phyloP scores from a whole-genome alignment of 1,284 basidiomycete species.

The Cyathus pygmaeus region DNA sequence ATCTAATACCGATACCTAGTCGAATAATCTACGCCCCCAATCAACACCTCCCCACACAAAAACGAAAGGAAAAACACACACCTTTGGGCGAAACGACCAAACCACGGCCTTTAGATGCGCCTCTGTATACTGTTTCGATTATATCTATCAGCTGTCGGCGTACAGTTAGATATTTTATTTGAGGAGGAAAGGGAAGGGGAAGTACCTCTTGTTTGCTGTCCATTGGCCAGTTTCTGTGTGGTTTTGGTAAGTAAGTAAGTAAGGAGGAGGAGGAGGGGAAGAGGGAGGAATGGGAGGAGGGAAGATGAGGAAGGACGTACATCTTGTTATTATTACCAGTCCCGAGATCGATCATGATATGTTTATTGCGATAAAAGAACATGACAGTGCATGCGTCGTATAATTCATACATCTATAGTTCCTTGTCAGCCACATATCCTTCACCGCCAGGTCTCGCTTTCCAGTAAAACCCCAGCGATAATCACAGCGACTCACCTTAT shows the following conservation, averaged over 20 bases:
- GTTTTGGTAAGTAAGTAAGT: conserved; percentile 1
- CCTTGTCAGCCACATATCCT: not conserved
- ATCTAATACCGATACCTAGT: conserved; percentile 82
- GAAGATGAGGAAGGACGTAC: too few relatives aligned
- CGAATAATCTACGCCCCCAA: conserved; percentile 76
- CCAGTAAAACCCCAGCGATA: not conserved
- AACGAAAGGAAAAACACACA: conserved; percentile 43
- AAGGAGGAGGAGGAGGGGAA: conserved; percentile 1
- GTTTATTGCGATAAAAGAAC: conserved; percentile 99
- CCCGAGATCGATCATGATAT: conserved; percentile 99
- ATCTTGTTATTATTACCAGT: conserved; percentile 99
- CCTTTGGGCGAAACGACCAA: conserved; percentile 97
- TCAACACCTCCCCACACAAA: conserved; percentile 10
- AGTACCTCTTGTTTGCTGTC: conserved; percentile 95
- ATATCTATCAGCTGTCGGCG: conserved; percentile 95
- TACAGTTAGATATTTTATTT: not conserved
- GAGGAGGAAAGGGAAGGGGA: conserved; percentile 1
- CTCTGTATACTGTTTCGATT: conserved; percentile 97
- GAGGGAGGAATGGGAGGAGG: not conserved
- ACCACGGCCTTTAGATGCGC: conserved; percentile 97
- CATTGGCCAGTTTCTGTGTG: conserved; percentile 92
- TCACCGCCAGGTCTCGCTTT: not conserved
- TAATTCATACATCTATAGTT: conserved; percentile 86
- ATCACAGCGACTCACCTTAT: conserved; percentile 76
- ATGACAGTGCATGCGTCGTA: conserved; percentile 97